Evolutionary conservation across 345 rosid species (phyloP).

Genomic region (Euphorbia tirucalli): DNA sequence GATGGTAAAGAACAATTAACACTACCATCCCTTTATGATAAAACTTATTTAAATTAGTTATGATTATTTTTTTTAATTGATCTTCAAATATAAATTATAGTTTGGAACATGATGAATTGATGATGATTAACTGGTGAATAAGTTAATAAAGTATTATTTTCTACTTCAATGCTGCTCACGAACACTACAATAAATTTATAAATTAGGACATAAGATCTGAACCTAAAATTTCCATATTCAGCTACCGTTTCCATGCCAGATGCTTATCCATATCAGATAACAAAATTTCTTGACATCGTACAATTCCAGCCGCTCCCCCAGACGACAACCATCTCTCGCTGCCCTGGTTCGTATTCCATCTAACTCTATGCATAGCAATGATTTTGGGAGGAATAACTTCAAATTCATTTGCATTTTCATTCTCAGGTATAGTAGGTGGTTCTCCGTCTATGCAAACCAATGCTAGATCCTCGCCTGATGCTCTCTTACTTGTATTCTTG

Average conservation of each 20-base stretch:
- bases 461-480: slow-evolving; percentile 23
- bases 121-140: too few relatives aligned
- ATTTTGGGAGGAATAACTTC: slow-evolving; percentile 54
- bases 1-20: too few relatives aligned
- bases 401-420: slow-evolving; percentile 16
- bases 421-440: slow-evolving; percentile 1
- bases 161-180: background rate
- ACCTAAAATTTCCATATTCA: background rate
- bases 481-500: slow-evolving; percentile 19
- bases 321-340: slow-evolving; percentile 83
- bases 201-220: background rate
- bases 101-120: too few relatives aligned
- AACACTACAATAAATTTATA: background rate
- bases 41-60: too few relatives aligned
- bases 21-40: too few relatives aligned
- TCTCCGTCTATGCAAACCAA: slow-evolving; percentile 22
- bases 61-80: too few relatives aligned
- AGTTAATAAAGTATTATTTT: too few relatives aligned
- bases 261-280: slow-evolving; percentile 13
- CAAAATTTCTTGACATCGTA: slow-evolving; percentile 67
- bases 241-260: background rate
- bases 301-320: slow-evolving; percentile 87
- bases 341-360: slow-evolving; percentile 89
- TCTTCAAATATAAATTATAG: too few relatives aligned
- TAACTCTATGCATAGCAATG: slow-evolving; percentile 63